Percentiles rank a stretch among this genome's conserved stretches.
These are phyloP conservation scores for Wickerhamomyces hampshirensis DNA, from an alignment of 805 yeast genomes.

Conservation along the genomic window DNA sequence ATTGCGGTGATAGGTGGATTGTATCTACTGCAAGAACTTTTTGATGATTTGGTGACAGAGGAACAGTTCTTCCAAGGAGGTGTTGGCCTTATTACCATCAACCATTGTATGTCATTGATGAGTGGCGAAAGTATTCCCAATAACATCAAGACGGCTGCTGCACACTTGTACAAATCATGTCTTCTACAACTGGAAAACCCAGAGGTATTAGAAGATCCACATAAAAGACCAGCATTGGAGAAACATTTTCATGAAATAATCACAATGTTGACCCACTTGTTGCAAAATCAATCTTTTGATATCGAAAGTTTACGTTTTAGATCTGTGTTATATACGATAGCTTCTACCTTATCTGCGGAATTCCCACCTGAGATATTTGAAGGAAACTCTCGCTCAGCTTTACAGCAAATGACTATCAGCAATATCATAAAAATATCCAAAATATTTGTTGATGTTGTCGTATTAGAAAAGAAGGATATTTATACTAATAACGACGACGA, in stretches of 20 bases:
- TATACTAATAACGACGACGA: constrained; percentile 13
- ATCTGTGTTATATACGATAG: constrained; percentile 13
- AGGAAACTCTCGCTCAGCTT: constrained; percentile 9
- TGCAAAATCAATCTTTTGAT: constrained; percentile 10
- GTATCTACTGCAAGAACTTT: constrained; percentile 63
- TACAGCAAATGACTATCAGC: constrained; percentile 7
- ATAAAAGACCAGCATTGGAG: constrained; percentile 27
- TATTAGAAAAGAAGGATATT: constrained; percentile 8
- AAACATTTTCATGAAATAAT: constrained; percentile 20
- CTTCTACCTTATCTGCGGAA: constrained; percentile 17
- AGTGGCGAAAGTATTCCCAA: constrained; percentile 24
- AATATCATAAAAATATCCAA: constrained; percentile 14
- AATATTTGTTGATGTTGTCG: constrained; percentile 9
- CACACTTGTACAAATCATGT: constrained; percentile 49
- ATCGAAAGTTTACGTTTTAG: constrained; percentile 11
- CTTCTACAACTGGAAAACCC: constrained; percentile 48
- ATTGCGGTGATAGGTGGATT: constrained; percentile 18
- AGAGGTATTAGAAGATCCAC: constrained; percentile 36
- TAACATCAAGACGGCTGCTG: constrained; percentile 42
- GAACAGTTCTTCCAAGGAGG: constrained; percentile 81
- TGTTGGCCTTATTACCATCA: constrained; percentile 50
- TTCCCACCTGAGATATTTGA: constrained; percentile 22
- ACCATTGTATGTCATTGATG: constrained; percentile 43
- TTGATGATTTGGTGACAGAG: constrained; percentile 82
- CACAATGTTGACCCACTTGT: constrained; percentile 10